Evolutionary conservation across 805 yeast species (phyloP), one percentile per base, ranked within the genome.

Genomic region (Candida endomychidarum): DNA sequence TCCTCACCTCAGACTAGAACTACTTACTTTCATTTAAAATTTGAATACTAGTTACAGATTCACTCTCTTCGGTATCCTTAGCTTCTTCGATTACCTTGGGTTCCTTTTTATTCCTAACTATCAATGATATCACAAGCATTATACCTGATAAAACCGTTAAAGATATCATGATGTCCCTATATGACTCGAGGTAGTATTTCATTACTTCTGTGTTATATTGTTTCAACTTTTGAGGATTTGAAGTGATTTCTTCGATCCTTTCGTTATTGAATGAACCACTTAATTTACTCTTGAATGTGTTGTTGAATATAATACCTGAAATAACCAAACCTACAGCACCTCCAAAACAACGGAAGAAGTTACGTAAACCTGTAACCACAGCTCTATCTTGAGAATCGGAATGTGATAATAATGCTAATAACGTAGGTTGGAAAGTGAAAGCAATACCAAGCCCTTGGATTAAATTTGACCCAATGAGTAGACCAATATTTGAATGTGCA

Each of bases 361-460:
- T 63, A 38, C 69, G 42, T 12, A 63, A 44, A 15, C 62, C 50
- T 14, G 63, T 63, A 3, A 63, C 67, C 21, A 63, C 65, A 0
- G 67, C 67, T 34, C 68, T 47, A 29, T 63, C 67, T 1, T 61
- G 41, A 32, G 51, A 53, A 29, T 39, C 43, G 21, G 66, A 51
- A 52, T 69, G 80, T 14, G 67, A 66, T 49, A 69, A 80, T 21
- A 67, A 80, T 0, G 81, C 82, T 11, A 77, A 70, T 54, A 77
- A 61, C 0, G 77, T 70, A 3, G 81, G 81, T 52, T 77, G 81
- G 61, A 77, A 76, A n/a, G 74, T 68, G 37, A 63, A 62, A 1
- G 79, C 83, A 6, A 67, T 62, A 0, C 82, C 83, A 3, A 57
- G 37, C 48, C 56, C 57, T 46, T 41, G 54, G 37, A 52, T 31